Base-by-base conservation (phyloP, 1,284 basidiomycete species). In the Pterula multifida region DNA sequence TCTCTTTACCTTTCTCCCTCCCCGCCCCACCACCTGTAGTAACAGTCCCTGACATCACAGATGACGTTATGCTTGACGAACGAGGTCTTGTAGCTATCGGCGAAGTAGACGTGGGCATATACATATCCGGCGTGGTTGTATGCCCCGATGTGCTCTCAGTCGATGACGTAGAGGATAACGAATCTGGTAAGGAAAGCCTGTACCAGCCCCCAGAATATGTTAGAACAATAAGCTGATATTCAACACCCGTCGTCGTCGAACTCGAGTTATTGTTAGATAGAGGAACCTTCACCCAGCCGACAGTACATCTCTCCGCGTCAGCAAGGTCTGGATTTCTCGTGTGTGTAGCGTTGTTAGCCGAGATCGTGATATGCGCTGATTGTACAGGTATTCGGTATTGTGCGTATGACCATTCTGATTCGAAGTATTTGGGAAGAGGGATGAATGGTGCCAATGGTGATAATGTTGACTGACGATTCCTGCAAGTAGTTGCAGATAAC, bases 191-290 rank as follows among this genome's bases (percentile, higher is more conserved):
- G 12, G 82, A 76, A 6, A 95, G 71, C 3, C 91, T 78, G 66
- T 94, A 95, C 91, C 91, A 95, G n/a, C 91, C 89, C 11, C 91
- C 91, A 1, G 83, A 79, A 61, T 83, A 92, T 0, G 90, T 95
- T 54, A 95, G 67, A 2, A 87, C 89, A 49, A 94, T 70, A 17
- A 94, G 73, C 60, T 94, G 89, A 57, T 81, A 77, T 56, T 90
- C 81, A n/a, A 64, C 60, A 3, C 56, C 51, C 9, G 4, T 22
- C n/a, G n/a, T 42, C 39, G n/a, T 22, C 13, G 39, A n/a, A 11
- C 4, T 22, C 4, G 6, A 9, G 4, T 4, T 22, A 9, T 6
- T 42, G 9, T 19, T 22, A 22, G 9, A 9, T 6, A 22, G 21
- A 17, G 39, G 69, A 4, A 75, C 77, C 56, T 78, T 70, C 32